phyloP scores from a whole-genome alignment of 2,329 filamentous ascomycete species.

The Cadophora sp. region DNA sequence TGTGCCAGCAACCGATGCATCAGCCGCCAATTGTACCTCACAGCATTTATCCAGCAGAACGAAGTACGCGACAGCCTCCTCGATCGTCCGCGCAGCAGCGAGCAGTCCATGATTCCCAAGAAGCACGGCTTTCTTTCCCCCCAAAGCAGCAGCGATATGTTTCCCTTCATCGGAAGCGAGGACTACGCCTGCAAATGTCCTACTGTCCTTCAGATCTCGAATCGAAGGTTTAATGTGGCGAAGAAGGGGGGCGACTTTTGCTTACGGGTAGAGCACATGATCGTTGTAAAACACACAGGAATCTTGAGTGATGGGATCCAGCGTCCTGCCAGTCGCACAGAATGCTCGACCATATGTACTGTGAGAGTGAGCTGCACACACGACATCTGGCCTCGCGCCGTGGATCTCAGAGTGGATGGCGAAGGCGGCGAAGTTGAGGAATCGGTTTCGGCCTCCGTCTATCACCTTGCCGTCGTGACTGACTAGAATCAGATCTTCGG shows the following conservation, averaged over 20 bases:
- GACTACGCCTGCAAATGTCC: conserved; percentile 56
- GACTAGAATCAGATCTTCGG: conserved; percentile 69
- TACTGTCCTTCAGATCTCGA: conserved; percentile 6
- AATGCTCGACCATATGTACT: conserved; percentile 64
- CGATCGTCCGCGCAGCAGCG: conserved; percentile 54
- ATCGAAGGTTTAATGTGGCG: not conserved
- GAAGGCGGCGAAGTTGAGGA: conserved; percentile 50
- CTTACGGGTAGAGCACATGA: conserved; percentile 47
- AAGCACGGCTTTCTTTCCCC: conserved; percentile 55
- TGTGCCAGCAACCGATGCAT: conserved; percentile 63
- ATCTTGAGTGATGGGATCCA: conserved; percentile 65
- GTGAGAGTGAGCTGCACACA: conserved; percentile 62
- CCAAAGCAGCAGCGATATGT: conserved; percentile 53
- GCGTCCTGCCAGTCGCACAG: conserved; percentile 62
- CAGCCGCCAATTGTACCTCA: conserved; percentile 55
- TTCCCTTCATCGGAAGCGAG: conserved; percentile 56
- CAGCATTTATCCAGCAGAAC: conserved; percentile 55
- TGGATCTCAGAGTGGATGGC: conserved; percentile 64
- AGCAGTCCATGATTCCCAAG: conserved; percentile 59
- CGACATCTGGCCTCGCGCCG: conserved; percentile 60
- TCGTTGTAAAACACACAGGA: conserved; percentile 56
- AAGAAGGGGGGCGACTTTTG: not conserved
- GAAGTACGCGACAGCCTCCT: conserved; percentile 59
- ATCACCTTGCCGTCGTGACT: conserved; percentile 65
- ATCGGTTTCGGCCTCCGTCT: conserved; percentile 57